Base-by-base conservation (phyloP, 805 yeast genomes). In the Torulaspora indica region DNA sequence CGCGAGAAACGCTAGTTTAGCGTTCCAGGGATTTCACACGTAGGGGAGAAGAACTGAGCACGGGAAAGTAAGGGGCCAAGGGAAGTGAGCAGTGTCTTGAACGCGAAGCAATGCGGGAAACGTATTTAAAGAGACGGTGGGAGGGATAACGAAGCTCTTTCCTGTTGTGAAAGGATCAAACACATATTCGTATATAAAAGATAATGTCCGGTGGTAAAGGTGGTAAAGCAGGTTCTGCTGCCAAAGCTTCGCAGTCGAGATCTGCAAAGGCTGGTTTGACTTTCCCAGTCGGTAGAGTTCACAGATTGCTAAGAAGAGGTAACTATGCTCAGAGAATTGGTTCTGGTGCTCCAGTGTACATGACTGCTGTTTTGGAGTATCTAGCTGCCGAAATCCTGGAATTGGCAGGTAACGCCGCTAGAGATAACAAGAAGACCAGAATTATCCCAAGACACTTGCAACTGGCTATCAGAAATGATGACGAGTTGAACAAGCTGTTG, bases 241-340 rank as follows among this genome's bases (percentile, higher is more conserved):
- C 88, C 70, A 91, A 91, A 76, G 89, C 95, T 65, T 84, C 97
- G 68, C 93, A 91, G 77, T 85, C 97, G 46, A 88, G 98, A 82
- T 91, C 98, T 60, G 83, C 96, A 55, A 91, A 89, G 79, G 97
- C 98, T 68, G 98, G 97, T 73, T 81, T 91, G 68, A 87, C 95
- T 64, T 91, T 91, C 95, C 98, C 98, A 77, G 98, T 91, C 59
- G 98, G 98, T 73, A 90, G 98, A 82, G 93, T 91, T 61, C 96
- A 91, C 79, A 83, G 97, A 77, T 79, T 90, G 62, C 76, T 91
- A 67, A 87, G 95, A 82, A 88, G 85, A 76, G 96, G 96, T 71
- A 87, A 90, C 83, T 87, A 91, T 77, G 95, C 97, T 67, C 95
- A 90, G 77, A 84, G 98, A 78, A 84, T 91, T 63, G 97, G 98